Evolutionary conservation across 441 rosid species (phyloP), one percentile per base, ranked within the genome.

Genomic region (Cnidoscolus chayamansa): DNA sequence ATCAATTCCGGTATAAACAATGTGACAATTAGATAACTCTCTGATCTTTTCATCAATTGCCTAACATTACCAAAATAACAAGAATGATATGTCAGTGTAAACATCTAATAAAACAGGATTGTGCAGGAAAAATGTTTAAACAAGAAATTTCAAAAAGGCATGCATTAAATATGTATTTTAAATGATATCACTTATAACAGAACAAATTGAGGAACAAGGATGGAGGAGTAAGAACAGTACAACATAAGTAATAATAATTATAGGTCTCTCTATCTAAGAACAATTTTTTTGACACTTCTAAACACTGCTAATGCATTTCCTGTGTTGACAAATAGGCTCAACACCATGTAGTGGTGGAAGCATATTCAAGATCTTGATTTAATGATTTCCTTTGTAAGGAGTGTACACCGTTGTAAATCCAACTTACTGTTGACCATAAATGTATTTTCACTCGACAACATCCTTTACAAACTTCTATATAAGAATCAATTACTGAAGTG

Each of bases 31-130:
- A 19, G 98, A 93, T 73, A 96, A 91, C 82, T 93, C 97, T 84
- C 89, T 85, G 77, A 96, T 96, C 88, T 89, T 92, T 82, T 93
- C 97, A 83, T 90, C 96, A 74, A 96, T 92, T 71, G 97, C 99
- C 99, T 93, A 83, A 47, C 74, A 81, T 74, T 64, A 68, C 72
- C 77, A 82, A 78, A 73, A 78, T 16, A 78, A 35, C 69, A 80
- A 68, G 30, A 75, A 25, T 20, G 45, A 13, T 25, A 65, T 63
- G 53, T 78, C 60, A 76, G 51, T 20, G 48, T 37, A 57, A 58
- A 65, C 1, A 50, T 32, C 32, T 49, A 72, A 35, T 12, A 64
- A 56, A 54, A 72, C 11, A 20, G 76, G 62, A 51, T 32, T 47
- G 56, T 45, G 16, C 62, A 32, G n/a, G 48, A 54, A 58, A 47